A percentile compares a stretch with the other conserved stretches of the same genome.
Evolutionary conservation across 345 rosid genomes (phyloP).

Genomic region (Rhizophora mangle): DNA sequence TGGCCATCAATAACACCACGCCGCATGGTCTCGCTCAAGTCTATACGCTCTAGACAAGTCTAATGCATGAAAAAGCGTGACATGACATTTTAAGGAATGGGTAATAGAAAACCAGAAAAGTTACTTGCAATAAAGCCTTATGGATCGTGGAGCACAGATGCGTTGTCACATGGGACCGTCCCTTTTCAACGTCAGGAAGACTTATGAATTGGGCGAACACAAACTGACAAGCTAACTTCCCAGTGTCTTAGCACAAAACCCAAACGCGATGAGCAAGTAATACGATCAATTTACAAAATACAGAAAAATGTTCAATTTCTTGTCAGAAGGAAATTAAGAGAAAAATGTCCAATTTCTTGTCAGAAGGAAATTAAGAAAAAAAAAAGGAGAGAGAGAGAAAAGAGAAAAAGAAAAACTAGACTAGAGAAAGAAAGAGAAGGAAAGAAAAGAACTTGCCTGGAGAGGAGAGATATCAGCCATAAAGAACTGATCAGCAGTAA

Average conservation of each 20-base stretch:
- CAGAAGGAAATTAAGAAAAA: too few species aligned
- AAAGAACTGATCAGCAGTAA: constrained; percentile 73
- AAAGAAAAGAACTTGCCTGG: constrained; percentile 45
- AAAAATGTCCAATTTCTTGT: too few species aligned
- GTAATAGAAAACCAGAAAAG: not conserved
- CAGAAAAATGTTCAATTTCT: too few species aligned
- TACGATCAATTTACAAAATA: too few species aligned
- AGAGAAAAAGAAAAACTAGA: not conserved
- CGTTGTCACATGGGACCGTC: not conserved
- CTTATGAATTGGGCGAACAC: too few species aligned
- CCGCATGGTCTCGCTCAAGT: not conserved
- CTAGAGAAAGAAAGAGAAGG: not conserved
- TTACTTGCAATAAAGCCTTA: not conserved
- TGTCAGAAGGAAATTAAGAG: too few species aligned
- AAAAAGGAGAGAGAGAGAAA: not conserved
- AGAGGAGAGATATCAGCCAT: constrained; percentile 62
- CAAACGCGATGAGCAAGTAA: too few species aligned
- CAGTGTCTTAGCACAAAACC: too few species aligned
- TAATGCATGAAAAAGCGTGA: not conserved
- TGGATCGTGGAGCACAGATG: not conserved
- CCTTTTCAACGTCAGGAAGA: not conserved
- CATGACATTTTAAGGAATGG: not conserved
- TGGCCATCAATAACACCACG: not conserved
- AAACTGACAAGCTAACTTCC: too few species aligned
- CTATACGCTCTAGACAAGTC: not conserved